Conservation (phyloP, 306 rosid species). For the Herpetospermum pedunculosum region DNA sequence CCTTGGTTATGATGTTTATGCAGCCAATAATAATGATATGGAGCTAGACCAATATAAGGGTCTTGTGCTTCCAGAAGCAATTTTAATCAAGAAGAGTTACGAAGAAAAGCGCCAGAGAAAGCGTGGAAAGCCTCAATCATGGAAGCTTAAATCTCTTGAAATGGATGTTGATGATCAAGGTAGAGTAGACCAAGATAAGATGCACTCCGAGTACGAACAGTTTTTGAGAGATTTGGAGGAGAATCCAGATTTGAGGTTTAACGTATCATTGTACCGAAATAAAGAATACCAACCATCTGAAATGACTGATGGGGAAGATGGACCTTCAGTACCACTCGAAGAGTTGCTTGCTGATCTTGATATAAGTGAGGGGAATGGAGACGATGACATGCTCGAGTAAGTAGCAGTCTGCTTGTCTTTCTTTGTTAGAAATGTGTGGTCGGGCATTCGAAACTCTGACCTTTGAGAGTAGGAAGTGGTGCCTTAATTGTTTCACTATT, state of each 20-base stretch:
- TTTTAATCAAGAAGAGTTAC: conserved; percentile 54
- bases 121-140: conserved; percentile 35
- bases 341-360: conserved; percentile 65
- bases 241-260: conserved; percentile 45
- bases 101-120: conserved; percentile 59
- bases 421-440: neutral
- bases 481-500: neutral
- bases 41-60: conserved; percentile 51
- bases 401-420: neutral
- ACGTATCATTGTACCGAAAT: conserved; percentile 38
- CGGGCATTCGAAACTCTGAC: too few relatives aligned
- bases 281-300: conserved; percentile 55
- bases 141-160: conserved; percentile 47
- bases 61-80: conserved; percentile 43
- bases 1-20: conserved; percentile 57
- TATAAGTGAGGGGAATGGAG: conserved; percentile 33
- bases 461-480: neutral
- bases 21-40: conserved; percentile 36
- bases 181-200: conserved; percentile 34
- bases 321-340: conserved; percentile 49
- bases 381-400: conserved; percentile 33
- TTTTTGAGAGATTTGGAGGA: conserved; percentile 59
- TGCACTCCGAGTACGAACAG: conserved; percentile 41
- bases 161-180: conserved; percentile 49
- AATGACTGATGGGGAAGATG: conserved; percentile 53